Base-by-base conservation (phyloP, 345 rosid genomes). In the Brassica napus region DNA sequence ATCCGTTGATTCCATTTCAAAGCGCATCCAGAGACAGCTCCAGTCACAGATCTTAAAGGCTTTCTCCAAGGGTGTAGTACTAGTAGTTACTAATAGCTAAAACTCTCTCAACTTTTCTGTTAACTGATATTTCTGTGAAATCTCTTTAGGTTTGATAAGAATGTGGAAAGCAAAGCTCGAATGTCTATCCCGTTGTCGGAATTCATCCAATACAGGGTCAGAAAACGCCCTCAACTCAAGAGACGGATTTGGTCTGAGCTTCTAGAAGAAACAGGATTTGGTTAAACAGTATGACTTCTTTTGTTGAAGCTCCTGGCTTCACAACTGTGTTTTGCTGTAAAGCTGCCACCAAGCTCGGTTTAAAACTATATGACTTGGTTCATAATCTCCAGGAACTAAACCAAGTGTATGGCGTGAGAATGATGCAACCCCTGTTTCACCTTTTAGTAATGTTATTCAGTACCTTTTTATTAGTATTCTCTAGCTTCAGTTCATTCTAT, bases 81-180 rank as follows among this genome's bases (percentile, higher is more conserved):
- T 0, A 18, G 21, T 59, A 15, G 32, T 8, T 82, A 3, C 14
- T 82, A 3, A 18, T 18, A 18, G 21, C 21, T 18, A 18, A 18
- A 18, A 18, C 28, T 37, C 64, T 21, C 59, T 15, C 3, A 35
- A 35, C 67, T 44, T 18, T 18, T 0, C 24, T 8, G 5, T 35
- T 68, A 34, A 54, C 64, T 79, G 70, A 7, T 10, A 9, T 55
- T 11, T 65, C 1, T 0, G 64, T 18, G 21, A 18, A 18, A 18
- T 18, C 3, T 26, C 39, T 34, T 86, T 87, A 94, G 98, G 83
- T 76, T 76, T 91, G 76, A 88, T 87, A 63, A 86, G 93, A 75
- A 94, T 92, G 97, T 92, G 98, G 98, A 92, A 92, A 83, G 87
- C 91, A 23, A 94, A 92, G 97, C 91, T 94, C 5, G 97, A 91